phyloP scores from a whole-genome alignment of 2,329 filamentous ascomycete species.

The Alternaria brassicicola region DNA sequence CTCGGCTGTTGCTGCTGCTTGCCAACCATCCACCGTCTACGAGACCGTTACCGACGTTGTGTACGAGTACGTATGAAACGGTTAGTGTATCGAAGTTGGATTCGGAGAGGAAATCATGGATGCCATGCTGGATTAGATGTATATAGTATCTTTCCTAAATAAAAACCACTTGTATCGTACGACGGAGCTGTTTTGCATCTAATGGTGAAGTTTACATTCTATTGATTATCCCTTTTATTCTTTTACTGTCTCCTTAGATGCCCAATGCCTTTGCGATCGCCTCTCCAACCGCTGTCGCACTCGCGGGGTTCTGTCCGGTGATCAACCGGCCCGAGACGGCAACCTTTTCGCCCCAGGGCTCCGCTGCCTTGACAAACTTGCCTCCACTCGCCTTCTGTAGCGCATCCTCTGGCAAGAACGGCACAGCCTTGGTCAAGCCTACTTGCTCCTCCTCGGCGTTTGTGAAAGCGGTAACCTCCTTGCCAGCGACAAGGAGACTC shows the following conservation, averaged over 20 bases:
- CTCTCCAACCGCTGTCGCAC: slow-evolving; percentile 52
- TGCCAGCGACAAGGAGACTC: slow-evolving; percentile 61
- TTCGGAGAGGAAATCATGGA: not conserved
- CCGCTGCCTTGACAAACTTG: slow-evolving; percentile 61
- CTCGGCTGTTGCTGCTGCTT: not conserved
- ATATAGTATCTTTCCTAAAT: not conserved
- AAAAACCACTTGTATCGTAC: not conserved
- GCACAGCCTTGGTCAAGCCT: slow-evolving; percentile 54
- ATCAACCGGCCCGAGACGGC: slow-evolving; percentile 51
- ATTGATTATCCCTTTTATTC: not conserved
- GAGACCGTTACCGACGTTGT: slow-evolving; percentile 2
- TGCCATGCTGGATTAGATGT: not conserved
- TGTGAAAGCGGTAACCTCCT: slow-evolving; percentile 65
- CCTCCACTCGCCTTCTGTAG: slow-evolving; percentile 58
- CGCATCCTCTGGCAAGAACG: slow-evolving; percentile 67
- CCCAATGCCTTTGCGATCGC: slow-evolving; percentile 50
- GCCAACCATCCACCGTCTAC: slow-evolving; percentile 4
- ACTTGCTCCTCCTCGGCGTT: slow-evolving; percentile 62
- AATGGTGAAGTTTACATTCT: not conserved
- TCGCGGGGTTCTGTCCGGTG: slow-evolving; percentile 58
- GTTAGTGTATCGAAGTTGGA: not conserved
- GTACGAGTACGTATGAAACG: not conserved
- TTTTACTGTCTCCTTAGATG: slow-evolving; percentile 13
- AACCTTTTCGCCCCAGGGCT: slow-evolving; percentile 56
- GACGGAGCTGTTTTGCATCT: not conserved